phyloP scores from a whole-genome alignment of 2,329 filamentous ascomycete genomes.

The Beauveria varroae region DNA sequence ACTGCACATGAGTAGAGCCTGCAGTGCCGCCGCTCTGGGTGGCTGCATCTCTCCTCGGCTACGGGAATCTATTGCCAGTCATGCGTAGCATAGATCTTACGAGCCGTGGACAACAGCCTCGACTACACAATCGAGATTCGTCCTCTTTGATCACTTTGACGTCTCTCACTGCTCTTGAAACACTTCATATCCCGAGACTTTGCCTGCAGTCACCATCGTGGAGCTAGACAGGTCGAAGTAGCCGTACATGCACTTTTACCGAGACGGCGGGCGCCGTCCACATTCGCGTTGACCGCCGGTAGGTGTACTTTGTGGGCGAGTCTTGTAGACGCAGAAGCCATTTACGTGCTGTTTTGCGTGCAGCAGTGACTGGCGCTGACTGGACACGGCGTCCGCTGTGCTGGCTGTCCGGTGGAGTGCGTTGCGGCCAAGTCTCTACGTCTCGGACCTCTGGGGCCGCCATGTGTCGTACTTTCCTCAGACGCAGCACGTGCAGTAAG shows the following conservation, averaged over 20 bases:
- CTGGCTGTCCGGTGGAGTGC: conserved; percentile 28
- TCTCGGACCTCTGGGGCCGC: conserved; percentile 35
- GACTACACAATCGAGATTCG: not conserved
- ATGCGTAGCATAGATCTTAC: too few relatives aligned
- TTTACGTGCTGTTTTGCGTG: conserved; percentile 33
- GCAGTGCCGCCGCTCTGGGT: not conserved
- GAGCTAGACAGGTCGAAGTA: too few relatives aligned
- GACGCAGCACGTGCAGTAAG: conserved; percentile 22
- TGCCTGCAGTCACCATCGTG: too few relatives aligned
- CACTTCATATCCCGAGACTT: not conserved
- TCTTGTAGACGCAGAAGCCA: conserved; percentile 25
- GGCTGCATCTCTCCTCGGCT: not conserved
- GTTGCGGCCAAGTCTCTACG: conserved; percentile 32
- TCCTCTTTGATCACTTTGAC: not conserved
- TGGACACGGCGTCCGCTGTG: conserved; percentile 22
- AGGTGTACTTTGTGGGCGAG: conserved; percentile 26
- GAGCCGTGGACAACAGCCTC: not conserved
- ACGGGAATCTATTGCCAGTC: not conserved
- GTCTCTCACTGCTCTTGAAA: not conserved
- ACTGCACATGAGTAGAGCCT: too few relatives aligned
- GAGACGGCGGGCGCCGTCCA: too few relatives aligned
- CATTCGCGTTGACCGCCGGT: conserved; percentile 12
- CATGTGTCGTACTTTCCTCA: conserved; percentile 30
- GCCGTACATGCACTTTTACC: too few relatives aligned
- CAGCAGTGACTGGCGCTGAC: conserved; percentile 40